Evolutionary conservation across 129 eudicot genomes (phyloP), one percentile per base, ranked within the genome.

Genomic region (Chrysanthemum lavandulifolium): DNA sequence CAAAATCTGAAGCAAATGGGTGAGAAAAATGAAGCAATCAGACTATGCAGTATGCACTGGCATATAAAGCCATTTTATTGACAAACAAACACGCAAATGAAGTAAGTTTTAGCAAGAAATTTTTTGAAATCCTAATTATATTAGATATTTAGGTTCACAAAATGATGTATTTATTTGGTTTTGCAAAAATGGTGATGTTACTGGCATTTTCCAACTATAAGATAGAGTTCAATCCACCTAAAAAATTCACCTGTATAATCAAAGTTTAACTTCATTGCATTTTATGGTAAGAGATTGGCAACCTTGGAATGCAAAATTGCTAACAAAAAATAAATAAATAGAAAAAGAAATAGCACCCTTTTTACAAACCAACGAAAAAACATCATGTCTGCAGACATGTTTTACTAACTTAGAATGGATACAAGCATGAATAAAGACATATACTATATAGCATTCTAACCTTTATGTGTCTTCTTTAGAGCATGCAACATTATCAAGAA

Each of bases 401-500:
- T 52, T 52, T 52, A 51, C 48, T 29, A 51, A n/a, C 62, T 49
- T 50, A 40, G 45, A 40, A 49, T 13, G 13, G 43, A 40, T 40
- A 40, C 47, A 40, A 40, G 47, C 10, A 40, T 47, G 36, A 10
- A 45, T 47, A 66, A 48, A 66, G 36, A 65, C 47, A 66, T 16
- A 19, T 40, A 67, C 5, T 8, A 67, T 49, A 21, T 6, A 16
- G 16, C 71, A 47, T 67, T 33, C 23, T 43, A 76, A 87, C 96
- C 98, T 73, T 67, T 84, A 45, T 82, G 82, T 15, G 76, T 76
- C 73, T 71, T 66, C 83, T 62, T 82, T 68, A 84, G 79, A 18
- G 91, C 84, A 57, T 77, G 86, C 82, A 90, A 67, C 71, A 90
- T 71, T 57, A 94, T 79, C 86, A 90, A 83, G 82, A 84, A 83